Conservation (phyloP, 1,284 basidiomycete genomes). For the Chalciporus sp. region DNA sequence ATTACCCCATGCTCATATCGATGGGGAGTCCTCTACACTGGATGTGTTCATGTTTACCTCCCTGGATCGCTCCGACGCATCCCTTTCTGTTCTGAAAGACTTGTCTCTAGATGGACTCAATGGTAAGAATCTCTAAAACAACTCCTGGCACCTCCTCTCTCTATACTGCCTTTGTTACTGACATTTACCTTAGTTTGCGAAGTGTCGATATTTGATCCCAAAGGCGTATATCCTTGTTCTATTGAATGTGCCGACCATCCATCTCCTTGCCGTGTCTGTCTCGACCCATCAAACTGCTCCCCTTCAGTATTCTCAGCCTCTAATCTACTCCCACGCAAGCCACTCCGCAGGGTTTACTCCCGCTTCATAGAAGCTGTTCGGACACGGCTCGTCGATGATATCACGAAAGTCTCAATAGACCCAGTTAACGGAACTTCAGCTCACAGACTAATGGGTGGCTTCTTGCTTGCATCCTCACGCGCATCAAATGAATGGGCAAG, state of each 20-base stretch:
- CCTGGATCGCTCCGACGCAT: conserved; percentile 32
- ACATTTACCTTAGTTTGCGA: conserved; percentile 36
- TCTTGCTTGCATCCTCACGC: conserved; percentile 52
- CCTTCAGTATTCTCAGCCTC: conserved; percentile 25
- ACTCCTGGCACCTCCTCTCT: neutral
- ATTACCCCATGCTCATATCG: conserved; percentile 51
- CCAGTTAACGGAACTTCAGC: conserved; percentile 29
- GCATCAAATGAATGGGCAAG: conserved; percentile 57
- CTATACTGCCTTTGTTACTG: conserved; percentile 2
- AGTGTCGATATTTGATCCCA: conserved; percentile 44
- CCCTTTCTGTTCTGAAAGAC: conserved; percentile 34
- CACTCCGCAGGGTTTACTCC: conserved; percentile 47
- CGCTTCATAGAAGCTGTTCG: conserved; percentile 50
- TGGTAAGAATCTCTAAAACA: conserved; percentile 40
- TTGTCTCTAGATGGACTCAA: conserved; percentile 49
- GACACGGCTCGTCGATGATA: conserved; percentile 55
- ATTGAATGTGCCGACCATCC: conserved; percentile 42
- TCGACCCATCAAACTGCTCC: conserved; percentile 26
- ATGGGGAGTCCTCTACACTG: conserved; percentile 42
- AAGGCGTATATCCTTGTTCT: conserved; percentile 57
- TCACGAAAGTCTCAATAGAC: conserved; percentile 43
- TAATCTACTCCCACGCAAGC: conserved; percentile 45
- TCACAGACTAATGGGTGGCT: conserved; percentile 56
- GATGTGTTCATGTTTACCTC: conserved; percentile 58
- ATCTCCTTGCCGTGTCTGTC: conserved; percentile 47